Percentiles rank a stretch among this genome's conserved stretches.
Conservation (phyloP, 164 flowering plant genomes). For the Santalum album region DNA sequence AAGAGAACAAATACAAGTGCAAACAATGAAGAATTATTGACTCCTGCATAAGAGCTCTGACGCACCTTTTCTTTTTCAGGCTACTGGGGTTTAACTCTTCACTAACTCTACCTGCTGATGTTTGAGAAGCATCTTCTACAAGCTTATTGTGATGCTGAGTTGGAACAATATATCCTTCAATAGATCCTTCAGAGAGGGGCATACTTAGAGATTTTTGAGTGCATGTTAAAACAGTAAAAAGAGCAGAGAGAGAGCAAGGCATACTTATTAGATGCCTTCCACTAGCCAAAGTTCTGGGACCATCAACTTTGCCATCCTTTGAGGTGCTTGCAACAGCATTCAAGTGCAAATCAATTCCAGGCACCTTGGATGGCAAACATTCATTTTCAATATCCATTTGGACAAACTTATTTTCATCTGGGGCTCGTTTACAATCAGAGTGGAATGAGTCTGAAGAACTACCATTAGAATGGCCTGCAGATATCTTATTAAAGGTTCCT, state of each 20-base stretch:
- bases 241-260: conserved; percentile 3
- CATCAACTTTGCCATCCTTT: conserved; percentile 6
- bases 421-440: conserved; percentile 3
- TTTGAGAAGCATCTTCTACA: conserved; percentile 11
- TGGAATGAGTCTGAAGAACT: conserved; percentile 4
- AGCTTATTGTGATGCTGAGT: conserved; percentile 5
- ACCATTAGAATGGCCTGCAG: not conserved
- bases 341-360: conserved; percentile 30
- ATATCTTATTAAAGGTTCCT: conserved; percentile 10
- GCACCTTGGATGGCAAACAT: not conserved
- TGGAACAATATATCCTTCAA: conserved; percentile 5
- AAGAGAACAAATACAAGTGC: not conserved
- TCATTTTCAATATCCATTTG: not conserved
- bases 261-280: conserved; percentile 8
- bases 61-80: conserved; percentile 21
- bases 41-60: not conserved
- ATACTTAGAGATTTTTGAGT: not conserved
- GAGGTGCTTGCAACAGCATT: conserved; percentile 22
- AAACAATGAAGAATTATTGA: not conserved
- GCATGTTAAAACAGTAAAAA: not conserved
- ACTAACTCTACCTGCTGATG: not conserved
- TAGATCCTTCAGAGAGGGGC: not conserved
- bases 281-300: conserved; percentile 7
- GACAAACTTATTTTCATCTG: conserved; percentile 1
- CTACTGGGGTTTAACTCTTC: conserved; percentile 16